These are phyloP conservation scores for Castanopsis chinensis DNA, from an alignment of 306 rosid genomes.

Conservation along the genomic window DNA sequence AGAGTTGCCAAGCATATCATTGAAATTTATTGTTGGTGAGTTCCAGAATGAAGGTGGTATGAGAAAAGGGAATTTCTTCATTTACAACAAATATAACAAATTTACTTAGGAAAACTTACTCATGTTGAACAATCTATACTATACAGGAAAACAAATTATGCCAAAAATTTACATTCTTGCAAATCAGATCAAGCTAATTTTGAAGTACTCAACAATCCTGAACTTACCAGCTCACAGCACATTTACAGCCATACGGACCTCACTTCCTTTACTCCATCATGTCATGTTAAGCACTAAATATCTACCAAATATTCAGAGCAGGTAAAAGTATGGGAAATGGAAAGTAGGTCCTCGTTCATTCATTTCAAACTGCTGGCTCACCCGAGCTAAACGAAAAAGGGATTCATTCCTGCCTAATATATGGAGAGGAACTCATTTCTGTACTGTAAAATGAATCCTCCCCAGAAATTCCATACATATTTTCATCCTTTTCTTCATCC, in stretches of 20 bases:
- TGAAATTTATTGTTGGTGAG: not conserved
- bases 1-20: not conserved
- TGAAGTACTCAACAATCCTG: not conserved
- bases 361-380: slow-evolving; percentile 9
- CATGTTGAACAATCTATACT: not conserved
- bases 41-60: not conserved
- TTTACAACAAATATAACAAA: not conserved
- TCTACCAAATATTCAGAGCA: slow-evolving; percentile 17
- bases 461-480: slow-evolving; percentile 39
- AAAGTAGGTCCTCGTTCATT: not conserved
- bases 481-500: slow-evolving; percentile 79
- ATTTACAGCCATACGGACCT: not conserved
- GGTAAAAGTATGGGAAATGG: not conserved
- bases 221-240: not conserved
- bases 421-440: slow-evolving; percentile 64
- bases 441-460: slow-evolving; percentile 83
- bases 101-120: not conserved
- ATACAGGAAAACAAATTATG: not conserved
- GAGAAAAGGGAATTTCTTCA: not conserved
- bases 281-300: not conserved
- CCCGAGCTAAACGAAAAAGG: slow-evolving; percentile 7
- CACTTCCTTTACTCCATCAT: not conserved
- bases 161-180: not conserved
- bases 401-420: slow-evolving; percentile 53
- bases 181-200: not conserved